A percentile compares a stretch with the other conserved stretches of the same genome.
These are phyloP conservation scores for Verticillium nubilum DNA, from an alignment of 2,329 filamentous ascomycete species.

Conservation along the genomic window DNA sequence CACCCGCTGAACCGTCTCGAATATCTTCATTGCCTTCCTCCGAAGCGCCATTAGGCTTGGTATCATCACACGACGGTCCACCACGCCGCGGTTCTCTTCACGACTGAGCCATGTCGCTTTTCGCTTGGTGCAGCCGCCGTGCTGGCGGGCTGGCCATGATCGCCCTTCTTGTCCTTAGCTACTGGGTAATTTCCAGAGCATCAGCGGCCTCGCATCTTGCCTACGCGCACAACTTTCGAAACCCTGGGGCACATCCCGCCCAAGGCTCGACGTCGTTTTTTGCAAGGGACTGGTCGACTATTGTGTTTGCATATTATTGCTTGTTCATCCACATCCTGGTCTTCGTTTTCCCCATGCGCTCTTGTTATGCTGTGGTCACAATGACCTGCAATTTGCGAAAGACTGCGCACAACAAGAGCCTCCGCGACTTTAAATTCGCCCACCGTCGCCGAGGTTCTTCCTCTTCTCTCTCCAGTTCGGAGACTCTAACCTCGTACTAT, in stretches of 20 bases:
- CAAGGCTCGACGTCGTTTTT: conserved; percentile 25
- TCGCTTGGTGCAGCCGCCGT: conserved; percentile 48
- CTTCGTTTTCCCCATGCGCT: conserved; percentile 56
- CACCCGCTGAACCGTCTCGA: not conserved
- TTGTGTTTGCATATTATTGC: conserved; percentile 59
- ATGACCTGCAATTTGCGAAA: conserved; percentile 46
- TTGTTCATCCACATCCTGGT: conserved; percentile 60
- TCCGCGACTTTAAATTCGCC: conserved; percentile 41
- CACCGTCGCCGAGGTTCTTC: conserved; percentile 46
- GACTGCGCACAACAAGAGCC: conserved; percentile 35
- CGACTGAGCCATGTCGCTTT: conserved; percentile 40
- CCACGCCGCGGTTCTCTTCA: not conserved
- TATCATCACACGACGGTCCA: not conserved
- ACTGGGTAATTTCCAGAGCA: conserved; percentile 50
- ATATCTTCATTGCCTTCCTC: conserved; percentile 5
- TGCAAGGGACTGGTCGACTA: conserved; percentile 38
- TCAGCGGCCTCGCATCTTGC: conserved; percentile 28
- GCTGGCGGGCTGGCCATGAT: conserved; percentile 52
- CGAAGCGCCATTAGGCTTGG: not conserved
- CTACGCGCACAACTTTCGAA: conserved; percentile 37
- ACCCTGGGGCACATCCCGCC: conserved; percentile 18
- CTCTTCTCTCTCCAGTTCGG: conserved; percentile 50
- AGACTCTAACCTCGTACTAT: conserved; percentile 44
- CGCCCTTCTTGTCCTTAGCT: conserved; percentile 40
- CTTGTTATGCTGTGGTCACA: conserved; percentile 56